Percentiles rank a stretch among this genome's conserved stretches.
These are phyloP conservation scores for Lactarius sanguifluus DNA, from an alignment of 768 basidiomycete genomes.

Conservation along the genomic window DNA sequence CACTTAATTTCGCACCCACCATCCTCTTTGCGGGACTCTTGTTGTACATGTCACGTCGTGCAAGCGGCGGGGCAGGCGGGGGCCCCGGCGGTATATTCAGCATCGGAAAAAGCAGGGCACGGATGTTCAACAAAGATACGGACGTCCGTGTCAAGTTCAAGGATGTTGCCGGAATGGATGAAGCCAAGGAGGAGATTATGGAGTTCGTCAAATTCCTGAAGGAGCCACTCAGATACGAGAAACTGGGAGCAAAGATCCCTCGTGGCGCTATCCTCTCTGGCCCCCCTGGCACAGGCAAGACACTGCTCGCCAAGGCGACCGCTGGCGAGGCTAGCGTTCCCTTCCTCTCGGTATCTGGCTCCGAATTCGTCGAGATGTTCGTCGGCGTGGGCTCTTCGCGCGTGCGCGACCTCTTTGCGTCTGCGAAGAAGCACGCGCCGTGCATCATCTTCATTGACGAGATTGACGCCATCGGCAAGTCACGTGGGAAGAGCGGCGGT, in stretches of 20 bases:
- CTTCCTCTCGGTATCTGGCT: slow-evolving; percentile 97
- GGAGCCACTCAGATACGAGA: slow-evolving; percentile 92
- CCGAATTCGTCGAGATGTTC: slow-evolving; percentile 99
- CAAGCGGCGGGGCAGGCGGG: slow-evolving; percentile 56
- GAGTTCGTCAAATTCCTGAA: slow-evolving; percentile 99
- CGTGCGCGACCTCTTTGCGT: slow-evolving; percentile 95
- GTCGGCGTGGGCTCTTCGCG: slow-evolving; percentile 98
- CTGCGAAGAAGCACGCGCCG: slow-evolving; percentile 95
- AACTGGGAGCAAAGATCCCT: slow-evolving; percentile 96
- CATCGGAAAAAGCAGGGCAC: slow-evolving; percentile 94
- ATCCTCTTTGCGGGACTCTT: slow-evolving; percentile 87
- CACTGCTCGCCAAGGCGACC: slow-evolving; percentile 95
- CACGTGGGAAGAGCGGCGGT: slow-evolving; percentile 72
- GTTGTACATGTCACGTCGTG: slow-evolving; percentile 80
- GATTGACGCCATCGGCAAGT: slow-evolving; percentile 98
- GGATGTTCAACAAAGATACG: slow-evolving; percentile 95
- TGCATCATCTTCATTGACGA: slow-evolving; percentile 99
- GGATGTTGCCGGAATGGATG: slow-evolving; percentile 99
- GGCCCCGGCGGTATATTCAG: slow-evolving; percentile 91
- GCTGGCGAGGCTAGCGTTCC: slow-evolving; percentile 98
- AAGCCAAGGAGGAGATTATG: slow-evolving; percentile 99
- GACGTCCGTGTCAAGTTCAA: slow-evolving; percentile 91
- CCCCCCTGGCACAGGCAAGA: slow-evolving; percentile 98
- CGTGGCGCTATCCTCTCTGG: slow-evolving; percentile 93
- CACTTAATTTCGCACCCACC: slow-evolving; percentile 94